These are phyloP conservation scores for Alternaria solani DNA, from an alignment of 2,329 filamentous ascomycete species.

Conservation along the genomic window DNA sequence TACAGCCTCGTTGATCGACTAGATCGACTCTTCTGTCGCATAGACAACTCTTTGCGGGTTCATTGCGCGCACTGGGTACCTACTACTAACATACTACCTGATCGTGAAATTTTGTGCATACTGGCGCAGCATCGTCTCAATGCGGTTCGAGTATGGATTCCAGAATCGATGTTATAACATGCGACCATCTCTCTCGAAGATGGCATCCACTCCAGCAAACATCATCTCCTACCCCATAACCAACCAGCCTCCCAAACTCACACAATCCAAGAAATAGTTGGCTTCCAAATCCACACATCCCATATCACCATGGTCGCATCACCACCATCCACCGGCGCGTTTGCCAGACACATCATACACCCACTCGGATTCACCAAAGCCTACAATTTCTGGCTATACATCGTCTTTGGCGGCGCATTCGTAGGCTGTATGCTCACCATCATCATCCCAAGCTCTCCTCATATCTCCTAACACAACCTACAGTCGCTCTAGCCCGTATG, in stretches of 20 bases:
- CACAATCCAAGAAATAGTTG: neutral
- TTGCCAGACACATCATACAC: conserved; percentile 34
- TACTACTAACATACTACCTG: neutral
- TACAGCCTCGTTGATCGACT: neutral
- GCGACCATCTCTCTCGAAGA: neutral
- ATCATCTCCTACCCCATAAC: neutral
- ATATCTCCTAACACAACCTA: conserved; percentile 16
- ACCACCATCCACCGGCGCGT: conserved; percentile 18
- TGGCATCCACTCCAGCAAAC: neutral
- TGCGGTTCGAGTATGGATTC: neutral
- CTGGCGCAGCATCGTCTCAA: conserved; percentile 10
- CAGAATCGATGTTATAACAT: neutral
- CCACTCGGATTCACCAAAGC: conserved; percentile 64
- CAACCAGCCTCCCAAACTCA: neutral
- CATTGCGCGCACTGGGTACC: neutral
- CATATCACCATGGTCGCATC: conserved; percentile 22
- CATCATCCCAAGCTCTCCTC: conserved; percentile 1
- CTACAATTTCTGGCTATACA: conserved; percentile 66
- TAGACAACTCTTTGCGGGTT: neutral
- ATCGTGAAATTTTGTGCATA: neutral
- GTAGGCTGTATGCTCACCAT: conserved; percentile 20
- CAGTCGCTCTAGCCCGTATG: conserved; percentile 58
- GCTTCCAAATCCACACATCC: neutral
- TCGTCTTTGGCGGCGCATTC: conserved; percentile 31
- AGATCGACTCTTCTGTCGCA: neutral